These are phyloP conservation scores for Oxytropis ochrocephala DNA, from an alignment of 306 rosid species.

Conservation along the genomic window DNA sequence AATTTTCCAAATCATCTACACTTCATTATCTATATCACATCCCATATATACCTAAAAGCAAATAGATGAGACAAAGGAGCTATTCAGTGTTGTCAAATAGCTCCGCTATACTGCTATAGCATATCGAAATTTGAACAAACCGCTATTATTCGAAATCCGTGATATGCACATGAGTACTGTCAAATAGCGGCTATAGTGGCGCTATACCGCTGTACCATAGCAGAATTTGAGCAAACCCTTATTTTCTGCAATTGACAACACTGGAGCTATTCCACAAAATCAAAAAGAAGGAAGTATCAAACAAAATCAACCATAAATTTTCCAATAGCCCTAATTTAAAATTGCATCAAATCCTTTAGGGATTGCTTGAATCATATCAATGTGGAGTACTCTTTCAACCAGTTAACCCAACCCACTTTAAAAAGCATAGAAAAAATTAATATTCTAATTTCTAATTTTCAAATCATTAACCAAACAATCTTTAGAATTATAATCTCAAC, in stretches of 20 bases:
- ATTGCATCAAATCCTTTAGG: background rate
- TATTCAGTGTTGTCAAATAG: too few species aligned
- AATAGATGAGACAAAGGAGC: background rate
- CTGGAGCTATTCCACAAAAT: background rate
- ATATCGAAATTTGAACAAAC: too few species aligned
- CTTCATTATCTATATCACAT: background rate
- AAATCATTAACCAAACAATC: background rate
- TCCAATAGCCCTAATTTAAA: background rate
- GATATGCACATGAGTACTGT: too few species aligned
- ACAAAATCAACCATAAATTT: background rate
- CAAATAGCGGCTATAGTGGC: too few species aligned
- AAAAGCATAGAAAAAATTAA: background rate
- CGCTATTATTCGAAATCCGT: too few species aligned
- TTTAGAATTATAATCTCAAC: background rate
- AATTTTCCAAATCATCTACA: slow-evolving; percentile 3
- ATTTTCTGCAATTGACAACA: too few species aligned
- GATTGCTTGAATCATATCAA: background rate
- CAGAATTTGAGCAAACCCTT: too few species aligned
- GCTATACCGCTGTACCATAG: too few species aligned
- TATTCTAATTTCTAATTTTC: background rate
- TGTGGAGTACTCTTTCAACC: background rate
- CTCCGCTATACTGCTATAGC: too few species aligned
- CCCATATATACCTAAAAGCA: slow-evolving; percentile 2
- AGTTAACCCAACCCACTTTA: too few species aligned
- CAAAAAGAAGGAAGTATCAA: background rate